Evolutionary conservation across 1,139 yeast species (phyloP), one percentile per base, ranked within the genome.

Genomic region (Spathaspora sp.): DNA sequence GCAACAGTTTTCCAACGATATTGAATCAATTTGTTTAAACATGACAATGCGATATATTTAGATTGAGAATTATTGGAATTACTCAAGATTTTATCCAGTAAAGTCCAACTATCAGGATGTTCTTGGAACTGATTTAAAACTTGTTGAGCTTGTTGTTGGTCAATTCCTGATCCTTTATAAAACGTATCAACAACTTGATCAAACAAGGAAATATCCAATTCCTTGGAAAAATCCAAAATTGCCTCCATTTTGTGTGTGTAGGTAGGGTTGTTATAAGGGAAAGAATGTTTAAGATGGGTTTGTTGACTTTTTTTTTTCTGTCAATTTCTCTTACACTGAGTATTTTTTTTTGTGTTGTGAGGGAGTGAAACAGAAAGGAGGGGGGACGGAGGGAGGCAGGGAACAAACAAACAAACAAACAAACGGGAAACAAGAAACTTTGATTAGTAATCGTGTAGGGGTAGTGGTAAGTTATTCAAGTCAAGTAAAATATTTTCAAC

Each of bases 1-100:
- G 97, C 97, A 46, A 93, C 77, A 43, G 90, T 80, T 68, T 90
- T 93, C 99, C 99, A 93, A 58, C 91, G 83, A 45, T 95, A 88
- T 56, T 85, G 87, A 61, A 93, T 90, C 61, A 93, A 78, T 58
- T 88, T 89, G 67, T 93, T 97, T 59, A 95, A 76, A 54, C 95
- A 86, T 29, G 96, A 84, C 48, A 93, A 74, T 11, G 97, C 99
- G 61, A 93, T 88, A 65, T 86, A 95, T 70, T 91, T 93, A 34
- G 96, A 80, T 65, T 93, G 97, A 36, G 97, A 76, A 63, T 89
- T 88, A 47, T 72, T 72, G 7, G 96, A 84, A 55, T 74, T 78
- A 55, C 93, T 93, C 56, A 93, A 76, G 51, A 93, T 91, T 63
- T 86, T 84, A 60, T 93, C 98, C 26, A 96, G 95, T 50, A 87